Conservation (phyloP, 306 rosid species). For the Lupinus albus region DNA sequence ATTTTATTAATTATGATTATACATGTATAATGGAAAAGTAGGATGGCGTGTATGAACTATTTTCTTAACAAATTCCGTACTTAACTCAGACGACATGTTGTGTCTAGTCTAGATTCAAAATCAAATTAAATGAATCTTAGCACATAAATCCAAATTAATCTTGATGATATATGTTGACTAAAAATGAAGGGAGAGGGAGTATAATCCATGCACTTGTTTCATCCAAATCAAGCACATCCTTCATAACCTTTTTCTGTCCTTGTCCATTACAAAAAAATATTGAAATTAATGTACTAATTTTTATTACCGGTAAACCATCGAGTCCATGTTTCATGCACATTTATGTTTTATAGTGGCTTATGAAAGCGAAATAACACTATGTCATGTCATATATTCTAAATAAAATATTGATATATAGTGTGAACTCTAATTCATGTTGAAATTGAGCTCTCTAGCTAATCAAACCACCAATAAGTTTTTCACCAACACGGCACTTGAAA, state of each 20-base stretch:
- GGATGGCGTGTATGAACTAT: neutral
- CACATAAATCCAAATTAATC: constrained; percentile 3
- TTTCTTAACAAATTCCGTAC: neutral
- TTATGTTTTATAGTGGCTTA: constrained; percentile 9
- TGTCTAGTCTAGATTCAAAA: neutral
- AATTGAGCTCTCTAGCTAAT: constrained; percentile 31
- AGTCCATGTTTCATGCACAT: constrained; percentile 22
- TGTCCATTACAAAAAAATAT: constrained; percentile 9
- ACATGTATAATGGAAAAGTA: neutral
- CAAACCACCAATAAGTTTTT: constrained; percentile 29
- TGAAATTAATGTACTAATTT: neutral
- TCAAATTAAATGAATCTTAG: neutral
- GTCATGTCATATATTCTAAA: neutral
- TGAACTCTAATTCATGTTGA: neutral
- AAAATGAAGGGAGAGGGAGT: neutral
- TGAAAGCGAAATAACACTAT: constrained; percentile 40
- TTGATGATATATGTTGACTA: neutral
- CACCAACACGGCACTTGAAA: constrained; percentile 43
- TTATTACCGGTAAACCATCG: neutral
- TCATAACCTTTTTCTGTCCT: constrained; percentile 6
- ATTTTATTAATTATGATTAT: too few species aligned
- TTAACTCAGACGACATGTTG: neutral
- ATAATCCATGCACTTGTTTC: constrained; percentile 19
- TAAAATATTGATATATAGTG: too few species aligned
- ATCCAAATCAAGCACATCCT: neutral